Conservation (phyloP, 2,329 filamentous ascomycete species). For the Aspergillus texensis region DNA sequence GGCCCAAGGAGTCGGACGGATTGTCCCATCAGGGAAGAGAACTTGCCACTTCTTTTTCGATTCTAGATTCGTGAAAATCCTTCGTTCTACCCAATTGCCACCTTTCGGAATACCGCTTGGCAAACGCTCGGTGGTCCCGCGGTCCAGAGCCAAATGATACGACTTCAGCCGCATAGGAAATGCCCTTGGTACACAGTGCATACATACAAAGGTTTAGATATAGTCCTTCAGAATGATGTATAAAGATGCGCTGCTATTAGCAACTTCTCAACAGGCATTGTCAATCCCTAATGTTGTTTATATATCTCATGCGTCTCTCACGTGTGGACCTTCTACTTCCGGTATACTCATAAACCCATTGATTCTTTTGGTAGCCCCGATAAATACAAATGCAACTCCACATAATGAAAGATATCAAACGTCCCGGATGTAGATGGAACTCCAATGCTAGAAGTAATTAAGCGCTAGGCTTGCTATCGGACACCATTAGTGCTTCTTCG, state of each 20-base stretch:
- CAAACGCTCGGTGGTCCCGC: not conserved
- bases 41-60: constrained; percentile 2
- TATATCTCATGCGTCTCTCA: not conserved
- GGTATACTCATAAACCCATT: not conserved
- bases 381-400: not conserved
- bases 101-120: constrained; percentile 2
- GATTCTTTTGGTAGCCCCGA: not conserved
- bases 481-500: constrained; percentile 43
- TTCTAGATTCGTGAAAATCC: constrained; percentile 1
- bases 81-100: not conserved
- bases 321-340: not conserved
- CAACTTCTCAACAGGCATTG: not conserved
- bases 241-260: not conserved
- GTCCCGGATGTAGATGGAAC: constrained; percentile 4
- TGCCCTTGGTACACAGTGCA: not conserved
- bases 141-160: not conserved
- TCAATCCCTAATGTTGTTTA: not conserved
- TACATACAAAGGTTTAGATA: not conserved
- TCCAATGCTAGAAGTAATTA: constrained; percentile 4
- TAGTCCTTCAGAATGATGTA: not conserved
- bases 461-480: not conserved
- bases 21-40: not conserved
- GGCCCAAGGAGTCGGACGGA: not conserved
- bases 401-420: not conserved
- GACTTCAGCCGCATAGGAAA: not conserved